Percentiles rank a stretch among this genome's conserved stretches.
Evolutionary conservation across 139 green algal genomes (phyloP).

Genomic region (Pleodorina starrii): DNA sequence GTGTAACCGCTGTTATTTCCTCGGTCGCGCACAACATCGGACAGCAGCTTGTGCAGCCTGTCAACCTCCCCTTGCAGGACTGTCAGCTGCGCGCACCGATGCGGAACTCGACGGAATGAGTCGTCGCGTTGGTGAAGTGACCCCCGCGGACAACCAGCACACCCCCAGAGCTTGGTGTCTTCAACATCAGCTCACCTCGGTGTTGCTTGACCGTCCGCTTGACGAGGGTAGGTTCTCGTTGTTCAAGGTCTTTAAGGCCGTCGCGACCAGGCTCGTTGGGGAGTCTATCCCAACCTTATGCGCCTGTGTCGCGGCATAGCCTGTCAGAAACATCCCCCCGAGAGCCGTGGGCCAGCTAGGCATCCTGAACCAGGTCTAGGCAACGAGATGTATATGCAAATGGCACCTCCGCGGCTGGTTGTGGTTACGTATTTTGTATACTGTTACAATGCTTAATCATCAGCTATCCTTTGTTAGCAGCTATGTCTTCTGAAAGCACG

Average conservation of each 20-base stretch:
- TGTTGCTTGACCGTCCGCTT: background rate
- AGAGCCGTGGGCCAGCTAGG: slow-evolving; percentile 34
- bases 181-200: slow-evolving; percentile 12
- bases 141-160: too few relatives aligned
- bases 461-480: too few relatives aligned
- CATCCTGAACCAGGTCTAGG: too few relatives aligned
- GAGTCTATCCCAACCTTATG: slow-evolving; percentile 35
- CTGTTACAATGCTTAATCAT: too few relatives aligned
- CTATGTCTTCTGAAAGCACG: too few relatives aligned
- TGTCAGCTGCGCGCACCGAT: slow-evolving; percentile 30
- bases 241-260: background rate
- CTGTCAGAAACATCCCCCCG: slow-evolving; percentile 16
- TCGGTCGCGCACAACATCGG: slow-evolving; percentile 51
- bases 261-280: background rate
- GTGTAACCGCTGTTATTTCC: slow-evolving; percentile 15
- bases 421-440: too few relatives aligned
- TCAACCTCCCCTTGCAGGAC: slow-evolving; percentile 59
- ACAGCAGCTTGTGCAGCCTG: slow-evolving; percentile 48
- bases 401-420: too few relatives aligned
- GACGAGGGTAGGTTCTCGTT: background rate
- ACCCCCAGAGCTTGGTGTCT: too few relatives aligned
- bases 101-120: background rate
- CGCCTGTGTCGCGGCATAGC: slow-evolving; percentile 36
- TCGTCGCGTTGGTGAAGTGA: too few relatives aligned
- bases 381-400: too few relatives aligned